Percentiles rank a stretch among this genome's conserved stretches.
phyloP scores from a whole-genome alignment of 257 asterid genomes.

The Petrea volubilis region DNA sequence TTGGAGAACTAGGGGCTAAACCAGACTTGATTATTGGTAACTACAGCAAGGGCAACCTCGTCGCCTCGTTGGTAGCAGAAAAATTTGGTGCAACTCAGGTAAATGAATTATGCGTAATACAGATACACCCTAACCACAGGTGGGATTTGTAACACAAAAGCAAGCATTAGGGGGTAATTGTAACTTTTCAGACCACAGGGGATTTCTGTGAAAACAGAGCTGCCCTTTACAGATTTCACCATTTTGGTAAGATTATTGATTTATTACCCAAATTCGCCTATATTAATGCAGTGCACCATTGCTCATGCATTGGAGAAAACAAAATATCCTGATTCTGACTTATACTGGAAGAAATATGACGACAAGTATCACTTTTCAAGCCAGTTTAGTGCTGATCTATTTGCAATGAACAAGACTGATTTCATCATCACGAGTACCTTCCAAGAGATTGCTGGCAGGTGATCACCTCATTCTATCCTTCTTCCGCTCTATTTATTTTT shows the following conservation, averaged over 20 bases:
- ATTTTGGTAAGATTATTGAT: too few species aligned
- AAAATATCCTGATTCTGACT: constrained; percentile 90
- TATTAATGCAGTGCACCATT: constrained; percentile 92
- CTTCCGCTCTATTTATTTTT: too few species aligned
- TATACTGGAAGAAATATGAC: constrained; percentile 70
- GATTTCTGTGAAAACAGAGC: too few species aligned
- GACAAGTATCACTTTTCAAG: constrained; percentile 94
- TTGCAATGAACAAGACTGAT: constrained; percentile 97
- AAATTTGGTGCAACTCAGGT: constrained; percentile 91
- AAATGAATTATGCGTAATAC: too few species aligned
- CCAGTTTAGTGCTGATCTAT: constrained; percentile 94
- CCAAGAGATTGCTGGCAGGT: constrained; percentile 99
- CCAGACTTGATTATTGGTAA: constrained; percentile 95
- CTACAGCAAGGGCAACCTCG: constrained; percentile 97
- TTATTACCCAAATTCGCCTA: too few species aligned
- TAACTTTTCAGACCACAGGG: too few species aligned
- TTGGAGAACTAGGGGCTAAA: constrained; percentile 71
- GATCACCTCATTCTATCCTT: too few species aligned
- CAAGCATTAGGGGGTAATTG: too few species aligned
- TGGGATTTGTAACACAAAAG: too few species aligned
- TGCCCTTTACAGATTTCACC: too few species aligned
- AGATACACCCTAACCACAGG: too few species aligned
- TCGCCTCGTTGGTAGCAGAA: constrained; percentile 90
- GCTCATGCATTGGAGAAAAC: constrained; percentile 98
- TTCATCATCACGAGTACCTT: constrained; percentile 98